phyloP scores from a whole-genome alignment of 2,329 filamentous ascomycete genomes.

The Colletotrichum liriopes region DNA sequence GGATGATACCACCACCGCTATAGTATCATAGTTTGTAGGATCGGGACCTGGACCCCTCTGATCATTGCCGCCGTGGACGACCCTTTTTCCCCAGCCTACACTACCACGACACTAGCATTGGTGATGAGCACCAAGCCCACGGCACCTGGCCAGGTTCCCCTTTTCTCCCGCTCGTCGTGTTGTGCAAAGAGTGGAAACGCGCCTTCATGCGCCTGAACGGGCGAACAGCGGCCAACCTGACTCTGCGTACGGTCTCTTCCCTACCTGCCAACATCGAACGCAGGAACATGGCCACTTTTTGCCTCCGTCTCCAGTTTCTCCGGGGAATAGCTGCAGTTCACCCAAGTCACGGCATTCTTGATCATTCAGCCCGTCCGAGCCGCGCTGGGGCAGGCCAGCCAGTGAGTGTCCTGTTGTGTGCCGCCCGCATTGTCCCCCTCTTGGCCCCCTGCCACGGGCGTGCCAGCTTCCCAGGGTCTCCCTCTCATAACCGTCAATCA shows the following conservation, averaged over 20 bases:
- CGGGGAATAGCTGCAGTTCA: background rate
- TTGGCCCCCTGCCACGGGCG: conserved; percentile 20
- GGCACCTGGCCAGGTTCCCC: conserved; percentile 33
- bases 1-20: background rate
- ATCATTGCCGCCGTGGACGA: conserved; percentile 26
- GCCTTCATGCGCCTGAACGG: conserved; percentile 37
- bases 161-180: conserved; percentile 29
- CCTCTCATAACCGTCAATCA: conserved; percentile 28
- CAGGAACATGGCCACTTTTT: conserved; percentile 15
- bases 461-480: conserved; percentile 29
- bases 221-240: conserved; percentile 38
- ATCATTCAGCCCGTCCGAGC: background rate
- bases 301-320: conserved; percentile 7
- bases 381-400: background rate
- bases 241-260: conserved; percentile 17
- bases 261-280: background rate
- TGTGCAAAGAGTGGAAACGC: conserved; percentile 30
- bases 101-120: conserved; percentile 27
- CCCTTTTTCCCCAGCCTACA: conserved; percentile 2
- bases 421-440: conserved; percentile 28
- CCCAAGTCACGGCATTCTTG: background rate
- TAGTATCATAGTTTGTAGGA: background rate
- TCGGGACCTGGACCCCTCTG: conserved; percentile 22
- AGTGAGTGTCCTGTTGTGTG: background rate
- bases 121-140: conserved; percentile 31